Evolutionary conservation across 768 basidiomycete genomes (phyloP).

Genomic region (Baorangia bicolor): DNA sequence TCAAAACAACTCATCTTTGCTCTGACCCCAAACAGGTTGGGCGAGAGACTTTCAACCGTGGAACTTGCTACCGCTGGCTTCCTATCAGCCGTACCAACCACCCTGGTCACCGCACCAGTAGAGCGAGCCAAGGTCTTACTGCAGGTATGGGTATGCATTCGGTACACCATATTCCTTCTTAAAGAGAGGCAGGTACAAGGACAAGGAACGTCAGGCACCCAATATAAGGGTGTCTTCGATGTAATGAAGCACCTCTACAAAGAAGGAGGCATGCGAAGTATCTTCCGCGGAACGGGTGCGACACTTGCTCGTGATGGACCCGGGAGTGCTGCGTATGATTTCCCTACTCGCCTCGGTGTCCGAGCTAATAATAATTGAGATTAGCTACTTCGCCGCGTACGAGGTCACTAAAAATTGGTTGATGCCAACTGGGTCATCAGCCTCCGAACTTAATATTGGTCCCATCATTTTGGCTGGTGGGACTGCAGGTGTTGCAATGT

Average conservation of each 20-base stretch:
- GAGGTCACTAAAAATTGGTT: conserved; percentile 89
- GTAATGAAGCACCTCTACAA: conserved; percentile 88
- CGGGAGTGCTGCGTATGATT: conserved; percentile 88
- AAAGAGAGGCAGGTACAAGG: conserved; percentile 72
- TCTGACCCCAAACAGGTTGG: conserved; percentile 74
- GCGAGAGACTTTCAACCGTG: conserved; percentile 56
- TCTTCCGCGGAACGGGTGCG: conserved; percentile 92
- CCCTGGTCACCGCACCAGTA: conserved; percentile 91
- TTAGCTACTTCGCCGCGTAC: conserved; percentile 95
- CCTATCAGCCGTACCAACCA: conserved; percentile 89
- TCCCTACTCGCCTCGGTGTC: neutral
- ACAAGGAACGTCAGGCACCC: conserved; percentile 66
- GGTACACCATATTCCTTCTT: neutral
- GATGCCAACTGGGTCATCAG: conserved; percentile 77
- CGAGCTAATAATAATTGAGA: conserved; percentile 4
- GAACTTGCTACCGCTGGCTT: conserved; percentile 95
- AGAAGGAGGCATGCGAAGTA: conserved; percentile 89
- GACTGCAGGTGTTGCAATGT: conserved; percentile 96
- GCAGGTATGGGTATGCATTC: conserved; percentile 52
- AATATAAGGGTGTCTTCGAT: conserved; percentile 90
- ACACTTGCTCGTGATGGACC: conserved; percentile 95
- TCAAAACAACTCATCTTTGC: conserved; percentile 84
- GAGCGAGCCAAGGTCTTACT: conserved; percentile 96
- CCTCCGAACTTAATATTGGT: conserved; percentile 78
- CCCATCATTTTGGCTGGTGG: conserved; percentile 92